These are phyloP conservation scores for Mycena galopus DNA, from an alignment of 768 basidiomycete genomes.

Conservation along the genomic window DNA sequence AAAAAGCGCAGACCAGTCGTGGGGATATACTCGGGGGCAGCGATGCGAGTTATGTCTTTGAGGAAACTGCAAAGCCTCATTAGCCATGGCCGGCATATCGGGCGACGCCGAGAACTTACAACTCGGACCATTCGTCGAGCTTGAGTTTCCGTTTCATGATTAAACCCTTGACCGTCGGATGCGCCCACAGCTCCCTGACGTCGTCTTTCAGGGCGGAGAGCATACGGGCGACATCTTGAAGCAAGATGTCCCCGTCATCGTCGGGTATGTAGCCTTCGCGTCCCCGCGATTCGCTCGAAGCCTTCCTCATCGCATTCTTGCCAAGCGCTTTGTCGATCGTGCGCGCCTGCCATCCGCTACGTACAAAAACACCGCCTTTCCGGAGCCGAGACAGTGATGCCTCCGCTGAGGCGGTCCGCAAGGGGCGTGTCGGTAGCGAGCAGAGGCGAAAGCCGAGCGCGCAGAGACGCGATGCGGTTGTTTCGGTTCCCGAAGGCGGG, in stretches of 20 bases:
- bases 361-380: constrained; percentile 80
- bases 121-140: constrained; percentile 91
- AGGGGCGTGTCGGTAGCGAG: constrained; percentile 73
- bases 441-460: constrained; percentile 70
- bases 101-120: constrained; percentile 62
- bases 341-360: constrained; percentile 85
- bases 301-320: constrained; percentile 52
- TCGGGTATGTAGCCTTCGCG: constrained; percentile 50
- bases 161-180: constrained; percentile 77
- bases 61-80: constrained; percentile 69
- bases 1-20: constrained; percentile 68
- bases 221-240: constrained; percentile 72
- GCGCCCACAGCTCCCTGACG: constrained; percentile 79
- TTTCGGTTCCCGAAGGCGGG: constrained; percentile 45
- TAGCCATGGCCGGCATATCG: constrained; percentile 24
- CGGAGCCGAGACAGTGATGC: constrained; percentile 82
- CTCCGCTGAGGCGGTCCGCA: constrained; percentile 81
- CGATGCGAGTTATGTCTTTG: constrained; percentile 78
- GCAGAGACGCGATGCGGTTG: constrained; percentile 63
- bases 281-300: constrained; percentile 43
- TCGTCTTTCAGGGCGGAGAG: constrained; percentile 72
- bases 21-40: constrained; percentile 77
- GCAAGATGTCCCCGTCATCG: constrained; percentile 63
- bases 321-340: constrained; percentile 68
- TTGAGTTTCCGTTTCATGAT: constrained; percentile 78